Conservation (phyloP, 768 basidiomycete species). For the Tricholoma hemisulphureum region DNA sequence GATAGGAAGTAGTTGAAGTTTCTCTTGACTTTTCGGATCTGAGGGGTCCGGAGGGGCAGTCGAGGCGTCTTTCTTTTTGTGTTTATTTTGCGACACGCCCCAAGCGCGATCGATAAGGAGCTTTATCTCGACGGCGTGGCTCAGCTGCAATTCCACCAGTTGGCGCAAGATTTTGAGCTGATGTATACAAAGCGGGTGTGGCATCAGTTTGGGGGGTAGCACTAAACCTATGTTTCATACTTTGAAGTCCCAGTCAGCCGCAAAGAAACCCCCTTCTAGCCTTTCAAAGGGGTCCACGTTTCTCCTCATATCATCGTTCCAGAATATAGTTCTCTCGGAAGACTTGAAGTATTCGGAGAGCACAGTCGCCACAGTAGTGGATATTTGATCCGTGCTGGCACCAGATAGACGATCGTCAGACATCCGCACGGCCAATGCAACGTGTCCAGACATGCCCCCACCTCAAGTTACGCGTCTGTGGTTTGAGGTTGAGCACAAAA, state of each 20-base stretch:
- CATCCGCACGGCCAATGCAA: conserved; percentile 27
- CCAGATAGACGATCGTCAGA: conserved; percentile 33
- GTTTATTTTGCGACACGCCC: conserved; percentile 81
- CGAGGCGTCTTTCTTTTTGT: conserved; percentile 73
- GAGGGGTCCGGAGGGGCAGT: conserved; percentile 53
- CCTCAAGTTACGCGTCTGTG: conserved; percentile 90
- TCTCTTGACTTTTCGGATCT: conserved; percentile 66
- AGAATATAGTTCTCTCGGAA: conserved; percentile 74
- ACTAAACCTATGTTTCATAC: conserved; percentile 40
- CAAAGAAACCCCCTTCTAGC: conserved; percentile 72
- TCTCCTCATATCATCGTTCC: conserved; percentile 64
- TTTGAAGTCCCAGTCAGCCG: conserved; percentile 80
- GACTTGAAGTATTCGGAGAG: conserved; percentile 72
- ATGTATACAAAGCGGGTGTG: conserved; percentile 12
- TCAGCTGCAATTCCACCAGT: conserved; percentile 81
- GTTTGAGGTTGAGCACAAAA: conserved; percentile 80
- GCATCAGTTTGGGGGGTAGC: conserved; percentile 14
- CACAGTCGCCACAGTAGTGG: conserved; percentile 65
- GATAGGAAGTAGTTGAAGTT: conserved; percentile 63
- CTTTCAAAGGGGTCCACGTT: conserved; percentile 75
- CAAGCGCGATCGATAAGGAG: conserved; percentile 77
- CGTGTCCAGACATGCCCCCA: conserved; percentile 43
- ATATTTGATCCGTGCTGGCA: conserved; percentile 77
- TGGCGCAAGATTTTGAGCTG: conserved; percentile 83
- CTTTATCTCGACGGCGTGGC: conserved; percentile 68